Conservation (phyloP, 225 moss, liverwort and hornwort genomes). For the Sphagnum tenellum region DNA sequence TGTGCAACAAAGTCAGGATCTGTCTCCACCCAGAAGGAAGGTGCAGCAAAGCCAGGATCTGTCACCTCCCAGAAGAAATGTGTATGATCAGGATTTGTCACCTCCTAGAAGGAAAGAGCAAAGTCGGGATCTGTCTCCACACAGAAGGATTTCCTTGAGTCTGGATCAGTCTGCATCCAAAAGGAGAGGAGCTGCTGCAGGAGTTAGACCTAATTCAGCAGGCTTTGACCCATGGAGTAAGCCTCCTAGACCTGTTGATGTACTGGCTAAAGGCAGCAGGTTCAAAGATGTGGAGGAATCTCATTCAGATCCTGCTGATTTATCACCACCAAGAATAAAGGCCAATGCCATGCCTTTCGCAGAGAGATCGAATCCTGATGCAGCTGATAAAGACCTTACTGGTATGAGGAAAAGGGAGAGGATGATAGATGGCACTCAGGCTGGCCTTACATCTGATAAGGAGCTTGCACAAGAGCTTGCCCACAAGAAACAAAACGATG, state of each 20-base stretch:
- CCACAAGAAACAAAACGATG: conserved; percentile 56
- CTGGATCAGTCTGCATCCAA: no score
- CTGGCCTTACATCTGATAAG: conserved; percentile 52
- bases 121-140: no score
- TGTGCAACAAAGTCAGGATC: not conserved
- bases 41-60: no score
- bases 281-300: not conserved
- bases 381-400: conserved; percentile 1
- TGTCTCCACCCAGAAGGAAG: conserved; percentile 6
- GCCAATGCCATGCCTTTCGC: conserved; percentile 1
- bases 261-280: not conserved
- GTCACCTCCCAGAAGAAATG: conserved; percentile 2
- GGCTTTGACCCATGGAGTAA: not conserved
- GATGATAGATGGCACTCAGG: conserved; percentile 79
- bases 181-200: no score
- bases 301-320: not conserved
- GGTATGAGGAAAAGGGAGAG: conserved; percentile 10
- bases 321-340: conserved; percentile 21
- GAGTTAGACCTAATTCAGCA: not conserved
- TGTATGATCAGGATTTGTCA: no score
- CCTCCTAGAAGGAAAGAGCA: no score
- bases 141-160: no score
- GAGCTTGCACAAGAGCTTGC: conserved; percentile 45
- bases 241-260: conserved; percentile 1
- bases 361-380: not conserved